Percentiles rank a stretch among this genome's conserved stretches.
Conservation (phyloP, 2,329 filamentous ascomycete genomes). For the Aspergillus sp. region DNA sequence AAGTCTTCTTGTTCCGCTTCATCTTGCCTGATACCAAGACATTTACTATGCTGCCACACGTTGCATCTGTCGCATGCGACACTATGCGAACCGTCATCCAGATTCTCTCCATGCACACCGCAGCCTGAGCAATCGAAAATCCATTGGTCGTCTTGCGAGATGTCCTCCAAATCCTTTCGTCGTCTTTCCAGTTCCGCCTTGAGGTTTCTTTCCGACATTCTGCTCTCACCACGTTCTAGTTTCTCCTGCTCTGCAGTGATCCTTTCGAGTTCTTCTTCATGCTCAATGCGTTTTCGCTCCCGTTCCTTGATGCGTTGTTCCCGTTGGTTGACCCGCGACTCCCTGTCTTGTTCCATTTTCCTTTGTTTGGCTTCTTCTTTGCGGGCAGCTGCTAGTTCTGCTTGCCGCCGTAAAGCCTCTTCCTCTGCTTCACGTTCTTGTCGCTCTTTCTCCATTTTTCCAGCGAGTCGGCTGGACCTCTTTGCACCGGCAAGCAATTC, state of each 20-base stretch:
- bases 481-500: conserved; percentile 91
- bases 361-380: conserved; percentile 53
- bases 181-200: conserved; percentile 75
- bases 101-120: conserved; percentile 77
- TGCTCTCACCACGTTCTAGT: conserved; percentile 48
- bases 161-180: conserved; percentile 65
- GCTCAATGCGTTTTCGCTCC: conserved; percentile 71
- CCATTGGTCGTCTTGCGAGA: conserved; percentile 78
- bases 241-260: conserved; percentile 69
- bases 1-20: conserved; percentile 83
- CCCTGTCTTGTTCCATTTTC: conserved; percentile 67
- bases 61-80: conserved; percentile 90
- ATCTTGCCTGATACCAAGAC: conserved; percentile 68
- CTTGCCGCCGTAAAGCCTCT: conserved; percentile 59
- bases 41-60: conserved; percentile 95
- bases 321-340: conserved; percentile 72
- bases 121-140: conserved; percentile 87
- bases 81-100: conserved; percentile 87
- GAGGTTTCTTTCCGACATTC: conserved; percentile 72
- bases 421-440: conserved; percentile 65
- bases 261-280: conserved; percentile 75
- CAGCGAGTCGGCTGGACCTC: conserved; percentile 80
- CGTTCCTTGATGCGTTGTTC: conserved; percentile 82
- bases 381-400: conserved; percentile 57
- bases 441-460: conserved; percentile 70